Evolutionary conservation across 2,329 filamentous ascomycete genomes (phyloP), one percentile per base, ranked within the genome.

Genomic region (Neurospora sp.): DNA sequence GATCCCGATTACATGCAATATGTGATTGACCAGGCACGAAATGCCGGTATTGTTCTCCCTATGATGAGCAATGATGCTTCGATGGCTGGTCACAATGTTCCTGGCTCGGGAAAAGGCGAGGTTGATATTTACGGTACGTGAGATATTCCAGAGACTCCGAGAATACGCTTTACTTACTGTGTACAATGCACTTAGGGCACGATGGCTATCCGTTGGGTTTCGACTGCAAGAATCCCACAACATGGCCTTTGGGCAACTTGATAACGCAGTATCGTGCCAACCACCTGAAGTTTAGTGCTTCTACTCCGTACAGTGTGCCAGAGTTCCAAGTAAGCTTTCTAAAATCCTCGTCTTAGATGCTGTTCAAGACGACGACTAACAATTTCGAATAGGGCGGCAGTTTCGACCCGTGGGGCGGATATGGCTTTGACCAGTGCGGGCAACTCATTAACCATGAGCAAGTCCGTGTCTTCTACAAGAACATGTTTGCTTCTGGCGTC

Each of bases 401-500:
- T 0, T 93, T 90, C 71, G 91, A 93, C 76, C 88, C 89, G 0
- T 95, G 91, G 86, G 92, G 91, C 67, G 91, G 91, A 17, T 80
- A 83, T 15, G 90, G 91, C 0, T 92, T 91, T 67, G 88, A 87
- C 2, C 82, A 89, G 70, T 96, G 93, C 74, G 82, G 86, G 4
- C 80, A 82, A 2, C 82, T 94, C 3, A 81, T 92, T 4, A 91
- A 91, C 72, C 82, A 89, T n/a, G 90, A 93, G 74, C 93, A 93
- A 72, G 88, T 91, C 72, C 83, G 91, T 17, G 89, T 96, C 0
- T 93, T 93, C 76, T 92, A 93, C 79, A 95, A 94, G 83, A 92
- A 93, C 74, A 84, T 89, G 68, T 86, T 89, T 68, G 87, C 87
- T 43, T 86, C 89, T 17, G 89, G 88, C 0, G 85, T 89, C 2